Evolutionary conservation across 371 early-diverging fungal genomes (phyloP), one percentile per base, ranked within the genome.

Genomic region (Vairimorpha ceranae): DNA sequence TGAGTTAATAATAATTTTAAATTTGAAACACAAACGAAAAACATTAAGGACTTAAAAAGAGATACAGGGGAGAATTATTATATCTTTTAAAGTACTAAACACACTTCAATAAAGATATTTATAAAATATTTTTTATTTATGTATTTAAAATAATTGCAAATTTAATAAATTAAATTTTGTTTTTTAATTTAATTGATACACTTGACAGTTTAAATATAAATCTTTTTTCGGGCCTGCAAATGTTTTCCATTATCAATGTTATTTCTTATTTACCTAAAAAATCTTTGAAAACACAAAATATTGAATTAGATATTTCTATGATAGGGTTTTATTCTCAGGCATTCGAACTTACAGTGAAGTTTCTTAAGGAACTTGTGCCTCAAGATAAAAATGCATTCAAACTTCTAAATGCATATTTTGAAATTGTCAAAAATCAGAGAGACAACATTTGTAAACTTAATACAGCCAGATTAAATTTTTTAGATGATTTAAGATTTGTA

Each of bases 131-230:
- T n/a, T n/a, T n/a, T n/a, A n/a, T n/a, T n/a, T n/a, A n/a, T n/a
- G n/a, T n/a, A n/a, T n/a, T n/a, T n/a, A n/a, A n/a, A n/a, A n/a
- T n/a, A n/a, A n/a, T n/a, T n/a, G n/a, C n/a, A n/a, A n/a, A n/a
- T n/a, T n/a, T n/a, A n/a, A n/a, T n/a, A n/a, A n/a, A n/a, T n/a
- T n/a, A n/a, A n/a, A n/a, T n/a, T n/a, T n/a, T n/a, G n/a, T n/a
- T n/a, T n/a, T n/a, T n/a, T 25, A 58, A 25, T 58, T 58, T 25
- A 58, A 30, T 25, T 58, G 58, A 58, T 58, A 58, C 8, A 32
- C 29, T 58, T 58, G 58, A 58, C 58, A 58, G 30, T 6, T 58
- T 2, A 58, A 41, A 41, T 10, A 41, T 10, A 10, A 41, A 41
- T 10, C 7, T 10, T 41, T 41, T 10, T 41, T 41, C 10, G 15